These are phyloP conservation scores for Lactarius akahatsu DNA, from an alignment of 768 basidiomycete species.

Conservation along the genomic window DNA sequence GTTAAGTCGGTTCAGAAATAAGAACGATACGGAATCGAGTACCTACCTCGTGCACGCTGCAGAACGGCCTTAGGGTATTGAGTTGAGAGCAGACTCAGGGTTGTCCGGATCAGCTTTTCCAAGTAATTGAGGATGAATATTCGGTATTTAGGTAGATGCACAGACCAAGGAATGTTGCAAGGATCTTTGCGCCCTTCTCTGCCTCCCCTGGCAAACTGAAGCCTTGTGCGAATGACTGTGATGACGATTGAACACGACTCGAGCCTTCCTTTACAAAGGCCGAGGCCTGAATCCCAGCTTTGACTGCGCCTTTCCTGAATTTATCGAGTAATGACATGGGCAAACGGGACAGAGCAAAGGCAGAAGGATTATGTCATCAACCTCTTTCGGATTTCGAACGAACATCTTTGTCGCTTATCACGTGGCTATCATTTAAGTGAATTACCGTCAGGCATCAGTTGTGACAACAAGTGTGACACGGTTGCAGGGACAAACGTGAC, in stretches of 20 bases:
- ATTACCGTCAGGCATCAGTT: too few relatives aligned
- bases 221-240: slow-evolving; percentile 74
- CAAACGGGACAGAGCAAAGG: neutral
- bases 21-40: neutral
- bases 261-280: slow-evolving; percentile 69
- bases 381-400: too few relatives aligned
- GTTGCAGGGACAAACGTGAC: too few relatives aligned
- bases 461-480: too few relatives aligned
- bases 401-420: too few relatives aligned
- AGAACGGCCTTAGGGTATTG: slow-evolving; percentile 93
- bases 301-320: slow-evolving; percentile 75
- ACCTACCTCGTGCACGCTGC: slow-evolving; percentile 79
- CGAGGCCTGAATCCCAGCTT: slow-evolving; percentile 78
- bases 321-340: slow-evolving; percentile 71
- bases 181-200: slow-evolving; percentile 89
- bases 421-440: too few relatives aligned
- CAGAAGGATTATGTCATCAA: too few relatives aligned
- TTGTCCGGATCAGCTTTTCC: slow-evolving; percentile 76
- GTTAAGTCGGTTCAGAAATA: neutral
- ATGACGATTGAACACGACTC: slow-evolving; percentile 69
- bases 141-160: slow-evolving; percentile 1
- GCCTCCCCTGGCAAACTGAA: slow-evolving; percentile 92
- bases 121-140: neutral
- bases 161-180: slow-evolving; percentile 87
- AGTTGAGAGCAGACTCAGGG: slow-evolving; percentile 88